Evolutionary conservation across 345 rosid genomes (phyloP).

Genomic region (Orychophragmus violaceus): DNA sequence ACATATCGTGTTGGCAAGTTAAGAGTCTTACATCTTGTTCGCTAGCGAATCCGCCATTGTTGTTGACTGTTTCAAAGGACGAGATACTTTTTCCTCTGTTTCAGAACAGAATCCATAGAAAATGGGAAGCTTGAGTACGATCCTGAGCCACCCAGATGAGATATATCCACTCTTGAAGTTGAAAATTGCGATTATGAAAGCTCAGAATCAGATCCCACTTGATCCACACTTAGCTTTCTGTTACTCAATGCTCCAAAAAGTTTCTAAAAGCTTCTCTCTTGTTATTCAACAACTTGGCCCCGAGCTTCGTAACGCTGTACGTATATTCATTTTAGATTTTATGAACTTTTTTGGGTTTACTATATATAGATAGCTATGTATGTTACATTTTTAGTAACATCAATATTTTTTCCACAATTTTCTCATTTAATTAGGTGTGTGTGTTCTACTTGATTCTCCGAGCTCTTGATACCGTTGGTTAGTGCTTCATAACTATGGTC

Average conservation of each 20-base stretch:
- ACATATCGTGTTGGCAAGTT: neutral
- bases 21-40: neutral
- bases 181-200: slow-evolving; percentile 51
- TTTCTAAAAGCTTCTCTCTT: slow-evolving; percentile 73
- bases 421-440: slow-evolving; percentile 47
- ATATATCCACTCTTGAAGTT: slow-evolving; percentile 70
- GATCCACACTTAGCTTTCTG: slow-evolving; percentile 76
- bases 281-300: slow-evolving; percentile 79
- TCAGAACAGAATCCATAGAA: neutral
- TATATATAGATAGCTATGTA: neutral
- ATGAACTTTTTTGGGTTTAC: neutral
- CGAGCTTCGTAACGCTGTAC: slow-evolving; percentile 72
- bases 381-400: neutral
- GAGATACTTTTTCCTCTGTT: neutral
- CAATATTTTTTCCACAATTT: neutral
- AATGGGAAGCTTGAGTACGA: slow-evolving; percentile 58
- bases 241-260: slow-evolving; percentile 71
- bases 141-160: slow-evolving; percentile 71
- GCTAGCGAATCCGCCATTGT: slow-evolving; percentile 2
- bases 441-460: slow-evolving; percentile 83
- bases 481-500: slow-evolving; percentile 36
- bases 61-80: neutral
- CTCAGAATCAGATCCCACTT: slow-evolving; percentile 78
- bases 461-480: slow-evolving; percentile 93
- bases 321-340: neutral